These are phyloP conservation scores for Pleurotus ostreatus DNA, from an alignment of 768 basidiomycete species.

Conservation along the genomic window DNA sequence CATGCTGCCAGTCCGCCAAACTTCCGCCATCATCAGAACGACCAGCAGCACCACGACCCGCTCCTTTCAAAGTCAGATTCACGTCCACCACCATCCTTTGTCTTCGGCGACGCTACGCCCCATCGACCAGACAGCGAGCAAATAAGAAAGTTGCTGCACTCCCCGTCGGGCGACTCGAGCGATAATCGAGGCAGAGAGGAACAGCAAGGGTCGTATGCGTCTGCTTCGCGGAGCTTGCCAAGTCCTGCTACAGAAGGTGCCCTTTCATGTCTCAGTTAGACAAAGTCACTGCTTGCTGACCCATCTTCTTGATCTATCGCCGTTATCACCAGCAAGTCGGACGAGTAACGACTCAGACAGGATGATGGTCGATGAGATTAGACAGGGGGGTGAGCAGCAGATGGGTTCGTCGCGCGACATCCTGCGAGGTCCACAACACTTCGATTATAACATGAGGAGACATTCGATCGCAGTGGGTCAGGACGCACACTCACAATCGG, in stretches of 20 bases:
- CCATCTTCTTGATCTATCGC: constrained; percentile 15
- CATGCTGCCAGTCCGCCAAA: constrained; percentile 47
- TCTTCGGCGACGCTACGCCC: constrained; percentile 63
- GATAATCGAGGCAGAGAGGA: constrained; percentile 21
- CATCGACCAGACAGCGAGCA: constrained; percentile 35
- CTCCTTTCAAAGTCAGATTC: constrained; percentile 32
- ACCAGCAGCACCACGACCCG: constrained; percentile 21
- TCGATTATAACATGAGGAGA: constrained; percentile 68
- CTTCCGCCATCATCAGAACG: constrained; percentile 21
- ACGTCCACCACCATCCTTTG: constrained; percentile 63
- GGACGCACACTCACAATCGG: constrained; percentile 37
- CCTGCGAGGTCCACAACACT: constrained; percentile 43
- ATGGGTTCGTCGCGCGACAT: constrained; percentile 15
- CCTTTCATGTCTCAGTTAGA: background rate
- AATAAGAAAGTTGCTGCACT: constrained; percentile 57
- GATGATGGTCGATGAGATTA: constrained; percentile 25
- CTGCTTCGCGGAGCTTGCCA: constrained; percentile 7
- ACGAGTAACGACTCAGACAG: constrained; percentile 12
- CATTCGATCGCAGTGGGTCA: constrained; percentile 68
- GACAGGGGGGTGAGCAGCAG: constrained; percentile 23
- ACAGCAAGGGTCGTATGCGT: constrained; percentile 21
- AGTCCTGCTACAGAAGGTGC: constrained; percentile 5
- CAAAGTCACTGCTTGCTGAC: constrained; percentile 4
- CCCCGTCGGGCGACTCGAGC: constrained; percentile 47
- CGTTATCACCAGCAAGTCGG: constrained; percentile 18